Conservation (phyloP, 2,329 filamentous ascomycete genomes). For the Aspergillus sp. region DNA sequence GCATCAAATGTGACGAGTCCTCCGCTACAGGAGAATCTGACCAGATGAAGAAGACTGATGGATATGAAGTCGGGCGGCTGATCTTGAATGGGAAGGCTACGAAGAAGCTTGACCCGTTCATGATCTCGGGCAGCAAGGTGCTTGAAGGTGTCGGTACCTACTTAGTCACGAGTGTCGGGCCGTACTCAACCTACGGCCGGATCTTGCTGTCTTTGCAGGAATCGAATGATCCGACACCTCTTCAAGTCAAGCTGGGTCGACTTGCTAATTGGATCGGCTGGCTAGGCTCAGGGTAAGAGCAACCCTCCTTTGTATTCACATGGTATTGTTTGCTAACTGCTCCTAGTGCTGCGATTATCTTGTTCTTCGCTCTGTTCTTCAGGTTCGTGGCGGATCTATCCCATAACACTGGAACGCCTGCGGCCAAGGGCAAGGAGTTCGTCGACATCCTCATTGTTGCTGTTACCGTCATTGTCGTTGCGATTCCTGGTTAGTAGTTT, state of each 20-base stretch:
- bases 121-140: conserved; percentile 79
- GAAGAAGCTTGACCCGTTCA: conserved; percentile 66
- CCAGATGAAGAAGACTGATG: conserved; percentile 66
- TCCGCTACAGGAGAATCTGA: conserved; percentile 75
- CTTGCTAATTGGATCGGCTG: conserved; percentile 78
- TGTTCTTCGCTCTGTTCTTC: conserved; percentile 85
- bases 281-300: conserved; percentile 64
- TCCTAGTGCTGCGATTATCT: conserved; percentile 64
- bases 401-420: conserved; percentile 56
- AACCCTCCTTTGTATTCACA: too few relatives aligned
- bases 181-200: conserved; percentile 74
- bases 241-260: conserved; percentile 74
- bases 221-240: conserved; percentile 72
- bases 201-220: conserved; percentile 74
- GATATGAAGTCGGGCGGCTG: conserved; percentile 60
- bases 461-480: conserved; percentile 77
- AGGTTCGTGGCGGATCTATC: conserved; percentile 74
- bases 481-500: conserved; percentile 58
- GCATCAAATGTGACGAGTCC: conserved; percentile 71
- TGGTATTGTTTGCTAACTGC: conserved; percentile 13
- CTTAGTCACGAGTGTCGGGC: conserved; percentile 71
- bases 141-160: conserved; percentile 77
- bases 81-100: conserved; percentile 56
- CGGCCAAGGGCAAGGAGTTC: conserved; percentile 76
- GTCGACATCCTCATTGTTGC: conserved; percentile 76